These are phyloP conservation scores for Blastobotrys elegans DNA, from an alignment of 1,139 yeast genomes.

Conservation along the genomic window DNA sequence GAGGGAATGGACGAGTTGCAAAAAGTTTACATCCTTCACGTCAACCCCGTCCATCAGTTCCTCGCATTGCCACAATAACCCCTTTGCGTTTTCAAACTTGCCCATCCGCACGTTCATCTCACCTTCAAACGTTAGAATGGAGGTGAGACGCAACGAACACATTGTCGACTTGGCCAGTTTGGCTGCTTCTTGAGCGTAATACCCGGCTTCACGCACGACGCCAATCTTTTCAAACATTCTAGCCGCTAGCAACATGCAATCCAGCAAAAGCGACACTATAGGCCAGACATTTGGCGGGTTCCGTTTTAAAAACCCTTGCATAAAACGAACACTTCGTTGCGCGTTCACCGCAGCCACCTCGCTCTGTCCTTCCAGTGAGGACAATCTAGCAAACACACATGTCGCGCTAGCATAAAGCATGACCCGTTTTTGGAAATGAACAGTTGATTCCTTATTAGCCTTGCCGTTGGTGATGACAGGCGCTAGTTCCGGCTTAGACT, in stretches of 20 bases:
- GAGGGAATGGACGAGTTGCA: constrained; percentile 25
- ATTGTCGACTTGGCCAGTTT: constrained; percentile 20
- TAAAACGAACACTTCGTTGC: constrained; percentile 19
- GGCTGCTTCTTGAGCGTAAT: constrained; percentile 25
- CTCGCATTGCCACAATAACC: constrained; percentile 22
- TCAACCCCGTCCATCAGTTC: constrained; percentile 20
- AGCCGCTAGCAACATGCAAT: constrained; percentile 20
- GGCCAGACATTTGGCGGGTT: constrained; percentile 17
- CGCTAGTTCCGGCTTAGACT: constrained; percentile 1
- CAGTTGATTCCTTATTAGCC: constrained; percentile 16
- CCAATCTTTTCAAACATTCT: constrained; percentile 25
- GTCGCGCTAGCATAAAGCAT: constrained; percentile 18
- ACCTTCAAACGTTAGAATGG: constrained; percentile 24
- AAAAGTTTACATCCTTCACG: constrained; percentile 21
- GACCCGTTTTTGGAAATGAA: constrained; percentile 20
- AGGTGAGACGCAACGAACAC: constrained; percentile 19
- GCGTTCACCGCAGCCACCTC: constrained; percentile 21
- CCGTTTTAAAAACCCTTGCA: constrained; percentile 22
- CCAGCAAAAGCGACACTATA: constrained; percentile 19
- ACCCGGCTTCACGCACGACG: constrained; percentile 22
- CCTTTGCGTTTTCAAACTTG: constrained; percentile 23
- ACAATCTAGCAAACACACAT: constrained; percentile 16
- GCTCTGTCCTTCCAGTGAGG: constrained; percentile 15
- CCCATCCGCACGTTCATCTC: constrained; percentile 23
- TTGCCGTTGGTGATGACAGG: constrained; percentile 15